These are phyloP conservation scores for Diaporthe sp. DNA, from an alignment of 2,329 filamentous ascomycete genomes.

Conservation along the genomic window DNA sequence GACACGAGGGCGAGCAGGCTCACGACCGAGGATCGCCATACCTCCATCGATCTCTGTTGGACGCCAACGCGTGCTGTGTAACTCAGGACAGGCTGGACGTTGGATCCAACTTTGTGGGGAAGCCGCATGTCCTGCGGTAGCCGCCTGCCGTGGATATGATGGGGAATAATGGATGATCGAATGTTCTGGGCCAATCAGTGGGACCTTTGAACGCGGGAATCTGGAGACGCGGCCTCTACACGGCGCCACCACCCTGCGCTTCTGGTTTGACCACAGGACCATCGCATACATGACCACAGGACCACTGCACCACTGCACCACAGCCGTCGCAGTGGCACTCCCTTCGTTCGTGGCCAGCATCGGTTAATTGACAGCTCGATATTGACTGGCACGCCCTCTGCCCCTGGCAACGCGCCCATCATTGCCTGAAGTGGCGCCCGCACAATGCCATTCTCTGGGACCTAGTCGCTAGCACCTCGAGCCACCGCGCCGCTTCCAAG, in stretches of 20 bases:
- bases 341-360: constrained; percentile 18
- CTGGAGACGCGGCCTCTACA: constrained; percentile 11
- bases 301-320: neutral
- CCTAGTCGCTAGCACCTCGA: constrained; percentile 25
- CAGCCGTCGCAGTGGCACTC: constrained; percentile 6
- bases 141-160: constrained; percentile 22
- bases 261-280: constrained; percentile 19
- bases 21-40: constrained; percentile 24
- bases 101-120: constrained; percentile 16
- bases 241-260: constrained; percentile 16
- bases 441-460: constrained; percentile 5
- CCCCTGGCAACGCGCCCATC: constrained; percentile 15
- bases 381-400: constrained; percentile 36
- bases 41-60: constrained; percentile 23
- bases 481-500: constrained; percentile 24
- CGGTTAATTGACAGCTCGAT: constrained; percentile 35
- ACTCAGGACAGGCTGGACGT: constrained; percentile 3
- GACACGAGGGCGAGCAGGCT: neutral
- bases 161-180: constrained; percentile 26
- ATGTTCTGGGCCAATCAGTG: constrained; percentile 24
- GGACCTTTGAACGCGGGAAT: constrained; percentile 2
- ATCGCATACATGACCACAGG: constrained; percentile 8
- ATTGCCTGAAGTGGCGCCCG: constrained; percentile 7
- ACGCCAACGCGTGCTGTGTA: constrained; percentile 8
- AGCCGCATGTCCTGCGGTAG: constrained; percentile 7